Base-by-base conservation (phyloP, 805 yeast genomes). In the Cyberlindnera suaveolens region DNA sequence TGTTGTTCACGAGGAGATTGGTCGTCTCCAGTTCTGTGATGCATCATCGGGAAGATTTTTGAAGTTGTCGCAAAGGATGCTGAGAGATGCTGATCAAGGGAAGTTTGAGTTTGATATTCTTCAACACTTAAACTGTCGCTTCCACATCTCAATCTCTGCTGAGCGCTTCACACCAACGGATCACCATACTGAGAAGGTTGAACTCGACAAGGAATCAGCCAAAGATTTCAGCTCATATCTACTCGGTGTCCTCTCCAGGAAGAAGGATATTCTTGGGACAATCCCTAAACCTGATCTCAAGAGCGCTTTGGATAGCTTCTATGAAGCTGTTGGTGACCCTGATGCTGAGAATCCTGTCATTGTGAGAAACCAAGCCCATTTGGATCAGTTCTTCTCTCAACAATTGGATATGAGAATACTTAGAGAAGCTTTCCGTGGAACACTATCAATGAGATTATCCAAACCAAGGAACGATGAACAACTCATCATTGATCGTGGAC, bases 71-170 rank as follows among this genome's bases (percentile, higher is more conserved):
- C 83, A 88, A 50, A 66, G 68, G 8, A 69, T 74, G 16, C 63
- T 85, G 30, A 65, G 77, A 14, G 51, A 64, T 1, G 61, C 75
- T 23, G 64, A 69, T 17, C 60, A 67, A 45, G 47, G 52, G 3
- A 71, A 71, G 5, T 71, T 84, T 3, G 90, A 84, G 37, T 68
- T 70, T 8, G 93, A 88, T 36, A 60, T 91, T 38, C 72, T 87
- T 8, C 98, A 91, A 55, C 71, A 87, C 30, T 63, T 93, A 18
- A 71, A 79, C 48, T 93, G 99, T 58, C 72, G 85, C 9, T 88
- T 82, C 53, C 95, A 88, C 36, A 71, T 86, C 40, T 63, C 68
- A 2, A 66, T 89, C 3, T 66, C 80, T 1, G 68, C 77, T 10
- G 87, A 82, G 13, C 68, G 70, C 15, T 79, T 78, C 47, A 68